A percentile compares a stretch with the other conserved stretches of the same genome.
phyloP scores from a whole-genome alignment of 2,329 filamentous ascomycete species.

The Penicillium sp. region DNA sequence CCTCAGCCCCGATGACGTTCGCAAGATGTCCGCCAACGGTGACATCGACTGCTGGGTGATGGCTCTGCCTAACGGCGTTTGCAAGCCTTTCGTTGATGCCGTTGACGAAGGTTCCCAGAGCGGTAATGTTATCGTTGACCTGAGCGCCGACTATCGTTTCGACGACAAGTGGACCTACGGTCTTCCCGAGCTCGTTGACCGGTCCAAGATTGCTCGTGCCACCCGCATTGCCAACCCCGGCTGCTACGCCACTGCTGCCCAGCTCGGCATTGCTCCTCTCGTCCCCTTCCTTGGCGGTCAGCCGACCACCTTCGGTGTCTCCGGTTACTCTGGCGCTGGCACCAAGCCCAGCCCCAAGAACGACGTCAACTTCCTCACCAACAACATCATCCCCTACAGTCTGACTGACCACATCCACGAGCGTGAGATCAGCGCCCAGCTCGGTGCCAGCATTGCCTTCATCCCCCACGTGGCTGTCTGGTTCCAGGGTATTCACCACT shows the following conservation, averaged over 20 bases:
- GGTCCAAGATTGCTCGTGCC: conserved; percentile 71
- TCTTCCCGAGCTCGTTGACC: conserved; percentile 78
- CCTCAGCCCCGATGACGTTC: conserved; percentile 79
- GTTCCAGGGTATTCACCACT: conserved; percentile 95
- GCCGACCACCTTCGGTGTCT: conserved; percentile 85
- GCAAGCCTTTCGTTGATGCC: conserved; percentile 89
- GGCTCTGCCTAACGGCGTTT: conserved; percentile 93
- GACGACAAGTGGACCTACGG: conserved; percentile 83
- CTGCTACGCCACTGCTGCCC: conserved; percentile 91
- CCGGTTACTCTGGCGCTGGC: conserved; percentile 90
- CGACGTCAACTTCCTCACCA: conserved; percentile 74
- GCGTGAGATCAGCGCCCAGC: conserved; percentile 77
- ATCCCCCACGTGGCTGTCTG: conserved; percentile 92
- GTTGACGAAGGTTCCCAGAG: conserved; percentile 67
- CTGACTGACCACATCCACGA: conserved; percentile 95
- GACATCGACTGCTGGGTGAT: conserved; percentile 96
- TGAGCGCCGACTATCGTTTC: conserved; percentile 96
- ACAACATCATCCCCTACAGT: conserved; percentile 90
- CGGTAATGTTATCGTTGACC: conserved; percentile 79
- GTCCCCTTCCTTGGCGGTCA: conserved; percentile 73
- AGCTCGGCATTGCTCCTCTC: conserved; percentile 82
- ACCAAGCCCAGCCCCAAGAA: conserved; percentile 95
- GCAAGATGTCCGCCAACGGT: conserved; percentile 76
- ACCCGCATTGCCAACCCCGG: conserved; percentile 88
- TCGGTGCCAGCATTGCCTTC: conserved; percentile 74